A percentile compares a stretch with the other conserved stretches of the same genome.
These are phyloP conservation scores for Lumnitzera racemosa DNA, from an alignment of 345 rosid genomes.

Conservation along the genomic window DNA sequence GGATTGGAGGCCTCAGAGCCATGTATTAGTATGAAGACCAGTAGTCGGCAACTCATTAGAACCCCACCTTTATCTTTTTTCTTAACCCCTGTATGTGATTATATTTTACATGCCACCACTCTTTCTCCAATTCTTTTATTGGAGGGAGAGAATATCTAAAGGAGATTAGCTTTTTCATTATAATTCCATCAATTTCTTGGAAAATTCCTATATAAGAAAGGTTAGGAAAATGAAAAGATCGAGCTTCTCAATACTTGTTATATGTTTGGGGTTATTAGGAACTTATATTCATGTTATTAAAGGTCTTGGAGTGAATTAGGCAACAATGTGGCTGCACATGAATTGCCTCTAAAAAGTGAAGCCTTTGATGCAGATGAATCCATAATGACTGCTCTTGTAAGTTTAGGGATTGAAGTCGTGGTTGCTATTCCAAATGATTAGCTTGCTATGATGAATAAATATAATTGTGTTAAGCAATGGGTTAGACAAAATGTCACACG, in stretches of 20 bases:
- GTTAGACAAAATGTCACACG: slow-evolving; percentile 57
- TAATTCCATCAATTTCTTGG: background rate
- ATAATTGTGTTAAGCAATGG: slow-evolving; percentile 55
- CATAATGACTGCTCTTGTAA: slow-evolving; percentile 69
- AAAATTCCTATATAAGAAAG: background rate
- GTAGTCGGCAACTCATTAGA: too few species aligned
- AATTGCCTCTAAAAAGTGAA: slow-evolving; percentile 68
- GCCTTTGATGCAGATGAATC: slow-evolving; percentile 66
- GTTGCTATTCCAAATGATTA: slow-evolving; percentile 89
- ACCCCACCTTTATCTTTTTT: too few species aligned
- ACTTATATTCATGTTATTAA: slow-evolving; percentile 12
- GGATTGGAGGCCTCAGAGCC: too few species aligned
- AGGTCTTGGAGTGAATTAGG: slow-evolving; percentile 87
- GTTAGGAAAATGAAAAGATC: slow-evolving; percentile 14
- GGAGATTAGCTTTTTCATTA: background rate
- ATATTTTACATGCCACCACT: too few species aligned
- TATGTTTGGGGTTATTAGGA: slow-evolving; percentile 20
- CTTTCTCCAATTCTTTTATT: too few species aligned
- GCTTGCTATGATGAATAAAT: slow-evolving; percentile 49
- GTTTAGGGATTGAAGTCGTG: slow-evolving; percentile 71
- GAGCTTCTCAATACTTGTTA: slow-evolving; percentile 15
- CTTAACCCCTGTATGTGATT: too few species aligned
- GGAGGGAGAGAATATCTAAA: too few species aligned
- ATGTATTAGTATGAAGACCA: too few species aligned
- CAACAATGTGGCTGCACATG: slow-evolving; percentile 68